These are phyloP conservation scores for Pseudomonodictys pantanalensis DNA, from an alignment of 495 filamentous ascomycete species.

Conservation along the genomic window DNA sequence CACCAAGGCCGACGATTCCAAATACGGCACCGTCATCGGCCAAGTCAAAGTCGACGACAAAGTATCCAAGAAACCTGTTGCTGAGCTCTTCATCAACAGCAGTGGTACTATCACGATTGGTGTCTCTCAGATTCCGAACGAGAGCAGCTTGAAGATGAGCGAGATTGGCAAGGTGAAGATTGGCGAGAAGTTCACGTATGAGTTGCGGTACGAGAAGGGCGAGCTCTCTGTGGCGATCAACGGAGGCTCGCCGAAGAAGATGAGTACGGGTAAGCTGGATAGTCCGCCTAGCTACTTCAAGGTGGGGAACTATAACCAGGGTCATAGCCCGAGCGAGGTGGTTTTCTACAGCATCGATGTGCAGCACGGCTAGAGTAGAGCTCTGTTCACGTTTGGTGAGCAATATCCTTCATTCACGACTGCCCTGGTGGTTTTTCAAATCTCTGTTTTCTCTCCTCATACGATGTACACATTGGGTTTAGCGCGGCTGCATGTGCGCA, in stretches of 20 bases:
- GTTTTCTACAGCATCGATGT: conserved; percentile 39
- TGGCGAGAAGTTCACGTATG: conserved; percentile 39
- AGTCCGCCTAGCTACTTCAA: conserved; percentile 46
- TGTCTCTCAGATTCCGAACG: conserved; percentile 34
- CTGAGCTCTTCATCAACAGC: conserved; percentile 41
- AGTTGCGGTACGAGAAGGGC: conserved; percentile 38
- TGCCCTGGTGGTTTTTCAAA: no score
- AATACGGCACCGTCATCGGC: conserved; percentile 42
- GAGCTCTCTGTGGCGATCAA: conserved; percentile 39
- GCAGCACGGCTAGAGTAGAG: conserved; percentile 33
- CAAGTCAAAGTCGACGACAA: conserved; percentile 41
- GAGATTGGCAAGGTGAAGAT: conserved; percentile 36
- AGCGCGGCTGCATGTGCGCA: no score
- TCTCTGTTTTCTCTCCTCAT: no score
- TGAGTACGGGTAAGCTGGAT: conserved; percentile 36
- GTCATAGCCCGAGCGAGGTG: conserved; percentile 35
- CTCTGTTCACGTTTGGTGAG: no score
- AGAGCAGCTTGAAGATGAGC: conserved; percentile 35
- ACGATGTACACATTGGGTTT: no score
- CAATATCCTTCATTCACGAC: no score
- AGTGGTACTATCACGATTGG: conserved; percentile 39
- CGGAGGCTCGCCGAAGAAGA: conserved; percentile 29
- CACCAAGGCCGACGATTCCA: conserved; percentile 33
- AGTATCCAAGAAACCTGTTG: conserved; percentile 40
- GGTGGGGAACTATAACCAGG: conserved; percentile 48